These are phyloP conservation scores for Myxozyma monticola DNA, from an alignment of 805 yeast species.

Conservation along the genomic window DNA sequence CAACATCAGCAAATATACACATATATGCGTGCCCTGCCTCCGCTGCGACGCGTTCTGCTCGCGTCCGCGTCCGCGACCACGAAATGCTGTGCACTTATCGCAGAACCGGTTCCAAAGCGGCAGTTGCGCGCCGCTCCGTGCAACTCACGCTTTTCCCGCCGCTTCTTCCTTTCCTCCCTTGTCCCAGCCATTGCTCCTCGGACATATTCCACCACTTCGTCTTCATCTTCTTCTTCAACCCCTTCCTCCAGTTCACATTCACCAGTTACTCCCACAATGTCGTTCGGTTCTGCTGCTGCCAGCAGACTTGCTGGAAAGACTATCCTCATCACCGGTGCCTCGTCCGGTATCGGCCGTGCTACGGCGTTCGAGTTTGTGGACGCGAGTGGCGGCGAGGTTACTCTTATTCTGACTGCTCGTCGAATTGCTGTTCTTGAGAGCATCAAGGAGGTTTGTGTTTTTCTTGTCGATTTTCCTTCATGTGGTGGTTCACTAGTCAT, in stretches of 20 bases:
- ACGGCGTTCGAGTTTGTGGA: conserved; percentile 85
- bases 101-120: background rate
- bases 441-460: conserved; percentile 39
- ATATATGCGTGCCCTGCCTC: too few species aligned
- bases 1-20: background rate
- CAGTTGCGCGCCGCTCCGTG: background rate
- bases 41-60: too few species aligned
- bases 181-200: too few species aligned
- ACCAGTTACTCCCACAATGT: too few species aligned
- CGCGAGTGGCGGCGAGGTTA: conserved; percentile 68
- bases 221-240: background rate
- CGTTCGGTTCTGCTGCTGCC: conserved; percentile 72
- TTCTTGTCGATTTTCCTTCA: background rate
- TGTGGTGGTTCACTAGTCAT: background rate
- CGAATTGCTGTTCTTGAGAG: conserved; percentile 62
- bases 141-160: too few species aligned
- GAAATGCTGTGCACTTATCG: background rate
- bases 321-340: conserved; percentile 88
- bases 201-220: too few species aligned
- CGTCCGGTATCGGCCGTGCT: conserved; percentile 92
- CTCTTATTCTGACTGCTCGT: conserved; percentile 76
- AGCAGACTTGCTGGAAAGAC: conserved; percentile 78
- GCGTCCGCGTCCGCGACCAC: too few species aligned
- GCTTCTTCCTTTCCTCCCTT: too few species aligned
- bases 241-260: too few species aligned